Evolutionary conservation across 345 rosid species (phyloP).

Genomic region (Jatropha curcas): DNA sequence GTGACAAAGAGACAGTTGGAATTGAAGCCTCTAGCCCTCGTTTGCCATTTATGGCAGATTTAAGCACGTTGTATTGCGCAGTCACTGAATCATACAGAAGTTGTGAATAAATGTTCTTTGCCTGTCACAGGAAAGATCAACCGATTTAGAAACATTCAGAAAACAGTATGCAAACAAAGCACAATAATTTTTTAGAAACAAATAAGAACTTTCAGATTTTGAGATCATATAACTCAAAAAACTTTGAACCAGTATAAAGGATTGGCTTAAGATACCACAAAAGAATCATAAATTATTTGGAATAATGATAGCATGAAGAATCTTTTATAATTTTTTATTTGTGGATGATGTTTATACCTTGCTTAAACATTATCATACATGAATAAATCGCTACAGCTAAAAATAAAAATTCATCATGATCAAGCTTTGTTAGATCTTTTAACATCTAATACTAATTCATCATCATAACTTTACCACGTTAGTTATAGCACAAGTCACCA

Average conservation of each 20-base stretch:
- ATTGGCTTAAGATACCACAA: not conserved
- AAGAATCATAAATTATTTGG: no score
- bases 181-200: not conserved
- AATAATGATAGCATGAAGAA: no score
- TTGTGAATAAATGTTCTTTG: conserved; percentile 57
- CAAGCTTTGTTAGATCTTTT: no score
- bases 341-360: no score
- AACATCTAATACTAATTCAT: no score
- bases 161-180: not conserved
- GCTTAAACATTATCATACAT: no score
- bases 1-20: conserved; percentile 67
- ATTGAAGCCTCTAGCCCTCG: conserved; percentile 69
- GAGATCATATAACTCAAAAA: not conserved
- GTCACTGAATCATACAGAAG: conserved; percentile 55
- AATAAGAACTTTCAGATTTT: not conserved
- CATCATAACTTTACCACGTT: no score
- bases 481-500: no score
- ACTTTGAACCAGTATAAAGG: not conserved
- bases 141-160: conserved; percentile 16
- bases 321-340: no score
- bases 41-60: conserved; percentile 64
- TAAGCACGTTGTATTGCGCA: conserved; percentile 68
- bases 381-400: no score
- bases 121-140: conserved; percentile 48
- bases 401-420: no score